Evolutionary conservation across 805 yeast genomes (phyloP), one percentile per base, ranked within the genome.

Genomic region (Cyberlindnera euphorbiae): DNA sequence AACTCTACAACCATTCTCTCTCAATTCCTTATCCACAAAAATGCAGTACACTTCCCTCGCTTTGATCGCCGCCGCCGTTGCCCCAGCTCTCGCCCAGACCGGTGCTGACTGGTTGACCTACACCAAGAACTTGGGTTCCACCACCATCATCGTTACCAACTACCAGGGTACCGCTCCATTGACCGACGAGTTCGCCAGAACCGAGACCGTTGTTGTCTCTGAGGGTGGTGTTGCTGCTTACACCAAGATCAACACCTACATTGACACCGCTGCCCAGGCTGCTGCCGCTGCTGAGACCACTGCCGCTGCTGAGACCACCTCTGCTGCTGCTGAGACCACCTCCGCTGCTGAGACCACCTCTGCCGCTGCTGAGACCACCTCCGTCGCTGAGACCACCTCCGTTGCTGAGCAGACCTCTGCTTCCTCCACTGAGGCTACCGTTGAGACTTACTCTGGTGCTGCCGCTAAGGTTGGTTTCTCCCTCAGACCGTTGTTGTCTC

Each of bases 91-190:
- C 27, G 50, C 42, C 18, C 54, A 45, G 38, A 50, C 41, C 33
- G 55, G 49, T 26, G 40, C 46, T 35, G 47, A 53, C 45, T 33
- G 37, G 37, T 8, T 24, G 3, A 31, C 34, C 16, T 31, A 31
- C 34, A 31, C 34, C 34, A 31, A 31, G 34, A 31, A 31, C 32
- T 23, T 33, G 21, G 37, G 32, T 8, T 18, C 32, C 22, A 28
- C 32, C 13, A 21, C 37, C 19, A 23, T 33, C 28, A 17, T 22
- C 14, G 37, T 33, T 24, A 33, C 37, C 24, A 14, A 22, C 26
- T 33, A 33, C 37, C 14, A 19, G 16, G 37, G 37, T 28, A 17
- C 37, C 13, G 21, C 37, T 13, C 16, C 10, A 12, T 21, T 33
- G 27, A 28, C 32, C 13, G 37, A 28, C 17, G 12, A 31, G n/a